Evolutionary conservation across 805 yeast species (phyloP), one percentile per base, ranked within the genome.

Genomic region (Metschnikowia arizonensis): DNA sequence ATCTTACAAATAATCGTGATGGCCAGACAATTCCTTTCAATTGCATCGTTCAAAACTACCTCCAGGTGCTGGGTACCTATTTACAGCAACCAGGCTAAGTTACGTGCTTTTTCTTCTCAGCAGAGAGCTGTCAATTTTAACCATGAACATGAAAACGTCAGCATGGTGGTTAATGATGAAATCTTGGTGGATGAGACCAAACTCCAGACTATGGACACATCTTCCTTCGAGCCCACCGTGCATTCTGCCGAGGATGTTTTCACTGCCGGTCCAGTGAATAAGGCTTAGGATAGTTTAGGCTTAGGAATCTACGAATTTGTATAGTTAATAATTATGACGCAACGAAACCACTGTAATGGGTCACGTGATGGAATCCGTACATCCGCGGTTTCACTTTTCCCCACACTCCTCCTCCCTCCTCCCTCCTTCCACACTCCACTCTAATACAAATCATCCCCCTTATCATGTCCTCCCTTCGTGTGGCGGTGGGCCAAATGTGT

Each of bases 401-500:
- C 24, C 24, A 21, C 24, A 21, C 24, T 21, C n/a, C n/a, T n/a
- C n/a, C n/a, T n/a, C n/a, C n/a, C n/a, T n/a, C n/a, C n/a, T n/a
- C n/a, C n/a, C n/a, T n/a, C n/a, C n/a, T n/a, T n/a, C n/a, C n/a
- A 21, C 6, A 5, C 24, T 21, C 24, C 24, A 21, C 24, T 5
- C 24, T 21, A 5, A 4, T 21, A 21, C 24, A 21, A 21, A 4
- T 21, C 24, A n/a, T n/a, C n/a, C n/a, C n/a, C n/a, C n/a, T n/a
- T n/a, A 14, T 15, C 24, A 18, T 18, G 14, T 10, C 23, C 5
- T 9, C n/a, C 11, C 34, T 39, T n/a, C 42, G 42, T 17, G 79
- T 88, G 12, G 97, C 95, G 17, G 87, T 87, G 15, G 97, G 95
- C 1, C 98, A 91, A 61, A 65, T 91, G 48, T 82, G 90, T 53